Percentiles rank a stretch among this genome's conserved stretches.
Conservation (phyloP, 2,329 filamentous ascomycete genomes). For the Penicillium polonicum region DNA sequence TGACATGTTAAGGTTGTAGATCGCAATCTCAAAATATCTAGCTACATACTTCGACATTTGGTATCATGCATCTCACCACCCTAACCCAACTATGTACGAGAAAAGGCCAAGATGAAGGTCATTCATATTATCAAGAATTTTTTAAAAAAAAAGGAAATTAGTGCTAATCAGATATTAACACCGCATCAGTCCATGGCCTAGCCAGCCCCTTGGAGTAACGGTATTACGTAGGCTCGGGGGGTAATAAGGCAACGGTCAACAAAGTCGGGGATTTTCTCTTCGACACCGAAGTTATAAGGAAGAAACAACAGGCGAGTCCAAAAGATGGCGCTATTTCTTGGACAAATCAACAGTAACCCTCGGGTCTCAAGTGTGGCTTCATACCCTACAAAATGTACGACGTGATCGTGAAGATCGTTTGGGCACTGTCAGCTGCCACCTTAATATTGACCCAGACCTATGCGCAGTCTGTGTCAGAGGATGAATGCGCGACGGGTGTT, state of each 20-base stretch:
- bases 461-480: conserved; percentile 12
- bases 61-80: background rate
- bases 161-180: background rate
- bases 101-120: background rate
- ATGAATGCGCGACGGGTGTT: conserved; percentile 21
- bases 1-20: background rate
- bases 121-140: background rate
- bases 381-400: conserved; percentile 6
- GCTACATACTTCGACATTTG: background rate
- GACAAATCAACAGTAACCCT: background rate
- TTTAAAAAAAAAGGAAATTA: no score
- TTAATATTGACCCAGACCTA: background rate
- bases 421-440: conserved; percentile 3
- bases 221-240: conserved; percentile 2
- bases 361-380: background rate
- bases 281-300: background rate
- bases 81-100: background rate
- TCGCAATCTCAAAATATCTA: background rate
- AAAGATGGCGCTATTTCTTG: background rate
- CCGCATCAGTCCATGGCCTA: background rate
- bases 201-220: background rate
- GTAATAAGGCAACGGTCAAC: background rate
- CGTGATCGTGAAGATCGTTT: conserved; percentile 11
- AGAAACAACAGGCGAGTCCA: background rate
- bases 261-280: background rate